Percentiles rank a stretch among this genome's conserved stretches.
Evolutionary conservation across 2,329 filamentous ascomycete species (phyloP).

Genomic region (Penicillium corylophilum): DNA sequence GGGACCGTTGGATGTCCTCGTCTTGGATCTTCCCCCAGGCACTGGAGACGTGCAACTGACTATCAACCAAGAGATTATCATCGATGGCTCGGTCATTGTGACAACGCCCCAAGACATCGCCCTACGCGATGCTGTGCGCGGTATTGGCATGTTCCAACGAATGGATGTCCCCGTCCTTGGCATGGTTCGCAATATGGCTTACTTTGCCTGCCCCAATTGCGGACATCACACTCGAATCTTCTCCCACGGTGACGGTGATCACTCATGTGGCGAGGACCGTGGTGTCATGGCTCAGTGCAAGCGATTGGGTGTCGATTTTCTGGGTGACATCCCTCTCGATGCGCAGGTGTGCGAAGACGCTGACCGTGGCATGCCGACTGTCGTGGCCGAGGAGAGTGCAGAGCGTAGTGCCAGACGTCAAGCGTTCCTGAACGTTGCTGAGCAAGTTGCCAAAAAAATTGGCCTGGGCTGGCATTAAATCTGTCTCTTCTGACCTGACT

Average conservation of each 20-base stretch:
- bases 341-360: slow-evolving; percentile 83
- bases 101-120: slow-evolving; percentile 93
- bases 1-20: slow-evolving; percentile 82
- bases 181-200: slow-evolving; percentile 88
- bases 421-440: slow-evolving; percentile 71
- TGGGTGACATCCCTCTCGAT: slow-evolving; percentile 88
- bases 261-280: slow-evolving; percentile 47
- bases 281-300: slow-evolving; percentile 68
- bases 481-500: not conserved
- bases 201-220: slow-evolving; percentile 79
- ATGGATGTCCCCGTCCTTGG: slow-evolving; percentile 76
- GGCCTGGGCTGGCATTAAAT: slow-evolving; percentile 42
- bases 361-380: slow-evolving; percentile 82
- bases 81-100: slow-evolving; percentile 81
- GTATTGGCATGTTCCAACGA: slow-evolving; percentile 88
- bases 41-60: slow-evolving; percentile 95
- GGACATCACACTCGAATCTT: slow-evolving; percentile 73
- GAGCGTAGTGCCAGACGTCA: slow-evolving; percentile 64
- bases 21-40: slow-evolving; percentile 88
- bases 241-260: slow-evolving; percentile 45
- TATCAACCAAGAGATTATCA: slow-evolving; percentile 90
- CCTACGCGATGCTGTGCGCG: slow-evolving; percentile 86
- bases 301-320: slow-evolving; percentile 71
- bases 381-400: slow-evolving; percentile 72
- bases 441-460: slow-evolving; percentile 48